Evolutionary conservation across 1,139 yeast genomes (phyloP), one percentile per base, ranked within the genome.

Genomic region (Pichiaceae sp.): DNA sequence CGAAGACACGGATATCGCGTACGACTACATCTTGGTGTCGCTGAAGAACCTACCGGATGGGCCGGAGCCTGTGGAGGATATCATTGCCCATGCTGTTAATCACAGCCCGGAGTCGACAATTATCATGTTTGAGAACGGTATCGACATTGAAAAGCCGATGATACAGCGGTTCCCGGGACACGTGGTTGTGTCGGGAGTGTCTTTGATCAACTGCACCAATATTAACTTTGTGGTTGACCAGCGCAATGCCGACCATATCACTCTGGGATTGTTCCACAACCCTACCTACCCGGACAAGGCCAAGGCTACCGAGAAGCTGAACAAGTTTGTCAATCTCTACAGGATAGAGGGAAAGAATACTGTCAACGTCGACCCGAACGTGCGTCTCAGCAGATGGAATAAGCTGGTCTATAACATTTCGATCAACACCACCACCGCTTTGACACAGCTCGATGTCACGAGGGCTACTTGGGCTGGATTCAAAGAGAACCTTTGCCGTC

Each of bases 31-130:
- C n/a, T 59, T 74, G 2, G 59, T 76, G 12, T 66, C 78, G 9
- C 72, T 79, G 16, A 76, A 76, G 50, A 75, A 74, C 47, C 59
- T 75, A 27, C 81, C 82, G 2, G 82, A 75, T 49, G 62, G 64
- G 0, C 60, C 62, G 3, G 50, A 55, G 0, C 50, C 56, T 5
- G 68, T 72, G 38, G 72, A 70, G 39, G 66, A 67, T 9, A 63
- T 75, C 19, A 58, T 72, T 21, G 57, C 51, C 27, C 77, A 77
- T 1, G 70, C 69, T 0, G 60, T 72, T 5, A 52, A 38, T 9
- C 39, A 35, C 4, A 44, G 42, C 28, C 44, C 45, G 6, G 29
- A 41, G n/a, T 38, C 75, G 17, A 58, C 68, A 4, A 61, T 76
- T 15, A 59, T 76, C 2, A 57, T 76, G 47, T 56, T 74, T 37